Evolutionary conservation across 352 stramenopile species (phyloP).

Genomic region (Saprolegnia parasitica): DNA sequence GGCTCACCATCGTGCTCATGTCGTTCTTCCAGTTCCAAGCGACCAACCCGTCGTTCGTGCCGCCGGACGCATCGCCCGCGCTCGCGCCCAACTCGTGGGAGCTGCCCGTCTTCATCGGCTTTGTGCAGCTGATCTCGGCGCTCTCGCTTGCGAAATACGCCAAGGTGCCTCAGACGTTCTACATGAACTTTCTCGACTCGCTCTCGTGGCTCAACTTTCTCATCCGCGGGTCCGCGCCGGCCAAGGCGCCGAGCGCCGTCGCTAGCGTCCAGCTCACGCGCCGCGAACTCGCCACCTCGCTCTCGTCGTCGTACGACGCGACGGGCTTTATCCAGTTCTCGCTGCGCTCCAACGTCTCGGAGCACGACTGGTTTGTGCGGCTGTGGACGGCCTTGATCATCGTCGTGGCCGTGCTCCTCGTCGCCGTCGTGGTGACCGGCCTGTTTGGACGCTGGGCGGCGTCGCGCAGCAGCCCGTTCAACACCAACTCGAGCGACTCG

Average conservation of each 20-base stretch:
- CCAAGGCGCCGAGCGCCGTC: neutral
- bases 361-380: conserved; percentile 38
- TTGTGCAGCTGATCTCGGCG: conserved; percentile 64
- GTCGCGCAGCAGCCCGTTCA: conserved; percentile 27
- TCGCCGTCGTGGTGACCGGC: conserved; percentile 32
- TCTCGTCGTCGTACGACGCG: conserved; percentile 18
- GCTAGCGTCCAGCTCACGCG: neutral
- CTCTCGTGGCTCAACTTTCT: conserved; percentile 71
- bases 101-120: conserved; percentile 58
- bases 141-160: conserved; percentile 55
- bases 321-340: conserved; percentile 18
- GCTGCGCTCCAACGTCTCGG: conserved; percentile 8
- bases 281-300: neutral
- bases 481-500: neutral
- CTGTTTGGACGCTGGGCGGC: neutral
- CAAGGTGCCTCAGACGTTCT: conserved; percentile 53
- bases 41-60: conserved; percentile 16
- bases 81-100: conserved; percentile 68
- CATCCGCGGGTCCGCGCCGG: conserved; percentile 34
- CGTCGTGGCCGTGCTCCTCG: conserved; percentile 45
- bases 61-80: neutral
- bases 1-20: conserved; percentile 16
- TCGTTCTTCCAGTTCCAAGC: conserved; percentile 22
- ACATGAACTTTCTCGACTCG: conserved; percentile 64
- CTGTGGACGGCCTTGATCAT: conserved; percentile 39